Conservation (phyloP, 1,284 basidiomycete genomes). For the Trametes sp. region DNA sequence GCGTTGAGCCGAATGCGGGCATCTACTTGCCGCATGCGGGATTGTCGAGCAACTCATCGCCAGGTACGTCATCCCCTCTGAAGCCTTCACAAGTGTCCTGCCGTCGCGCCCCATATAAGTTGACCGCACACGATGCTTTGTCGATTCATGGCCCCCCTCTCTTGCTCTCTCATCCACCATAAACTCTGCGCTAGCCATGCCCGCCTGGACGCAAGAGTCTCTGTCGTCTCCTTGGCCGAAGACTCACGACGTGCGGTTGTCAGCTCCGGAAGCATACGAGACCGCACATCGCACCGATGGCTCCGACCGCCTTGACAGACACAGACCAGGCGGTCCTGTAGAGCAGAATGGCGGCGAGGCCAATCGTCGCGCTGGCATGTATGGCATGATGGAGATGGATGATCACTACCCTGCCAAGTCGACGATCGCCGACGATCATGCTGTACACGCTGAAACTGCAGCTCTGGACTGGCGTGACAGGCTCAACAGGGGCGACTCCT, state of each 20-base stretch:
- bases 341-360: slow-evolving; percentile 22
- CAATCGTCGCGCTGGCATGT: slow-evolving; percentile 20
- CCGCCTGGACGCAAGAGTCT: slow-evolving; percentile 22
- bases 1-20: too few relatives aligned
- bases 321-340: slow-evolving; percentile 14
- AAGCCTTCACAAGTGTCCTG: neutral
- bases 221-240: slow-evolving; percentile 19
- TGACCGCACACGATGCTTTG: neutral
- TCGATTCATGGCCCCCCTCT: too few relatives aligned
- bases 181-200: slow-evolving; percentile 8
- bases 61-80: neutral
- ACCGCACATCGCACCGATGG: slow-evolving; percentile 8
- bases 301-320: slow-evolving; percentile 6
- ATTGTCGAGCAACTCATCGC: neutral
- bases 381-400: slow-evolving; percentile 13
- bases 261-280: slow-evolving; percentile 12
- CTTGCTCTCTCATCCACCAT: neutral
- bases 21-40: too few relatives aligned
- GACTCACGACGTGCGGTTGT: slow-evolving; percentile 16
- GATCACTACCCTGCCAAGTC: neutral
- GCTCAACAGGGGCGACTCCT: neutral
- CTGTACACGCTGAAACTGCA: neutral
- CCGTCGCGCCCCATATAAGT: neutral
- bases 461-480: slow-evolving; percentile 4
- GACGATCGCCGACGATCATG: too few relatives aligned